Base-by-base conservation (phyloP, 1,284 basidiomycete genomes). In the Pseudozyma flocculosa region DNA sequence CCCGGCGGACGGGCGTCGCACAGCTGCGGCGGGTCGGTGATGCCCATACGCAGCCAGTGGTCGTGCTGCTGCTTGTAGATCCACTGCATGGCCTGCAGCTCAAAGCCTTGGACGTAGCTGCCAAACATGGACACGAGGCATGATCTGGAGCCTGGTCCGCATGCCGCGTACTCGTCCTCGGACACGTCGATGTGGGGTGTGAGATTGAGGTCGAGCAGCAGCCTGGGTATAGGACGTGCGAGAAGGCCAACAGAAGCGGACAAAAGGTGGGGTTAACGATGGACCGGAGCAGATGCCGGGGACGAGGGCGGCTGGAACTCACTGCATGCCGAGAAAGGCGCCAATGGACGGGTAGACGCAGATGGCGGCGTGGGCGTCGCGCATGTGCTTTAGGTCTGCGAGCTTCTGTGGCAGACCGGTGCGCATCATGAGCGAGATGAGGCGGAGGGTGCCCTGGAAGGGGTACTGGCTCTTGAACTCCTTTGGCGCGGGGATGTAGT, bases 41-140 rank as follows among this genome's bases (percentile, higher is more conserved):
- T 63, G 7, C 61, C 61, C 22, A 48, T 54, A 17, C 54, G 54
- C 24, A 44, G 56, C 57, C 87, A 86, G 42, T 86, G 83, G 7
- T 81, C 75, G 4, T 78, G 52, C 62, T 87, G 86, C 30, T 81
- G 82, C 29, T 80, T 73, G 44, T 81, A 80, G 64, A 87, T 78
- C 82, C 84, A 86, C 22, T 83, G 80, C 67, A 87, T 84, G 1
- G 66, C 78, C 23, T 83, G 82, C 43, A 81, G 76, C 67, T 84
- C 83, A 48, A 82, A 62, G 5, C 76, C 76, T 36, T 81, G 45
- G 34, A 80, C 72, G 21, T 45, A 54, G 22, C 60, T 61, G 18
- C 83, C 83, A 54, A 85, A 85, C 71, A 85, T 80, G 67, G 83
- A 83, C 34, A 70, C 22, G n/a, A 87, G 79, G 2, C 86, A 86